phyloP scores from a whole-genome alignment of 164 flowering plant genomes.

The Sedum album region DNA sequence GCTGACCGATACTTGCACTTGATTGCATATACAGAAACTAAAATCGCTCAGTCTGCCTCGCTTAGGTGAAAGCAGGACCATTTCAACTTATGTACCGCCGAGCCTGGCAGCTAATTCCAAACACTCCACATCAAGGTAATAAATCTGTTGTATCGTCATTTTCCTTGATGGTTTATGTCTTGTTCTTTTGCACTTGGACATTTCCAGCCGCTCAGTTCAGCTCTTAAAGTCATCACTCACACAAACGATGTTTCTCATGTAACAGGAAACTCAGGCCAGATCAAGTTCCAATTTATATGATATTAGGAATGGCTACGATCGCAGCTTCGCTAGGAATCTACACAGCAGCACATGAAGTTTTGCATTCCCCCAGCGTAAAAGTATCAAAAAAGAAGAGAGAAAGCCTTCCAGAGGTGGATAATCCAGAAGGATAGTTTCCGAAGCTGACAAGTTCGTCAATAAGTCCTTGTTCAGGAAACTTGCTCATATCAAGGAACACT shows the following conservation, averaged over 20 bases:
- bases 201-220: neutral
- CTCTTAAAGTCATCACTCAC: neutral
- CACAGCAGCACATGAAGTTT: conserved; percentile 48
- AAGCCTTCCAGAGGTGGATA: conserved; percentile 54
- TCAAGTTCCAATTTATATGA: conserved; percentile 44
- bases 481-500: conserved; percentile 53
- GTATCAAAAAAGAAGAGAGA: conserved; percentile 53
- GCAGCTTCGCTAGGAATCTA: conserved; percentile 32
- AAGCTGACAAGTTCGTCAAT: conserved; percentile 33
- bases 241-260: neutral
- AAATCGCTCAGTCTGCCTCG: neutral
- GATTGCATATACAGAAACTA: neutral
- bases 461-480: conserved; percentile 62
- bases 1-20: neutral
- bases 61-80: neutral
- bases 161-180: neutral
- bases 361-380: conserved; percentile 35
- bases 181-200: no score
- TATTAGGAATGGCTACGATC: conserved; percentile 43
- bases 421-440: conserved; percentile 39
- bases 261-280: conserved; percentile 13
- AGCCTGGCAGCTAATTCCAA: neutral
- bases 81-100: neutral
- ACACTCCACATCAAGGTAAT: neutral
- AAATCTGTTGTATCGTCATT: neutral